Percentiles rank a stretch among this genome's conserved stretches.
These are phyloP conservation scores for Ceratobasidium sp. DNA, from an alignment of 1,284 basidiomycete species.

Conservation along the genomic window DNA sequence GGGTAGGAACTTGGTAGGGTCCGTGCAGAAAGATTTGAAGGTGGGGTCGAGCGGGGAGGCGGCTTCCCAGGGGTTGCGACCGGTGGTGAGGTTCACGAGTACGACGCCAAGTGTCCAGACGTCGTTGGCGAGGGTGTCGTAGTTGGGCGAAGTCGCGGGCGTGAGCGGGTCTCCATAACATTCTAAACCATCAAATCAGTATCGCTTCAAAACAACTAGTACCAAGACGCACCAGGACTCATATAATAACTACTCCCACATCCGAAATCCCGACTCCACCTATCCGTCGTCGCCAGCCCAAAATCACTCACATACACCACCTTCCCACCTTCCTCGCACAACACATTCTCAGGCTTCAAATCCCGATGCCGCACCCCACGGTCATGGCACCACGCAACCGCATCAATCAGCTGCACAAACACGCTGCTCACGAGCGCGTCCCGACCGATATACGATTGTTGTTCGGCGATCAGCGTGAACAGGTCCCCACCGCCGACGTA, in stretches of 20 bases:
- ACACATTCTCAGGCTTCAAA: constrained; percentile 97
- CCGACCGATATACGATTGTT: constrained; percentile 43
- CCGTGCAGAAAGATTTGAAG: constrained; percentile 39
- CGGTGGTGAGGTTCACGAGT: constrained; percentile 91
- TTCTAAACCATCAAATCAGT: constrained; percentile 10
- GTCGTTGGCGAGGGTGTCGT: constrained; percentile 77
- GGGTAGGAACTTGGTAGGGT: constrained; percentile 44
- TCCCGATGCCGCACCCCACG: constrained; percentile 92
- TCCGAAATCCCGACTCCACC: constrained; percentile 89
- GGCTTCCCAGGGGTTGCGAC: constrained; percentile 90
- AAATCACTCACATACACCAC: constrained; percentile 95
- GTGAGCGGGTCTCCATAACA: constrained; percentile 18
- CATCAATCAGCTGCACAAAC: constrained; percentile 47
- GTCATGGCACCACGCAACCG: constrained; percentile 46
- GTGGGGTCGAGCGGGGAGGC: constrained; percentile 80
- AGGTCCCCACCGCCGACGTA: constrained; percentile 48
- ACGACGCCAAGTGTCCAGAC: constrained; percentile 96
- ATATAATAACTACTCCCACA: constrained; percentile 98
- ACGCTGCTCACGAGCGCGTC: constrained; percentile 35
- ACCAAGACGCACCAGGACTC: constrained; percentile 78
- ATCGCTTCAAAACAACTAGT: neutral
- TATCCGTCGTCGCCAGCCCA: constrained; percentile 94
- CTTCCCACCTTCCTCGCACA: constrained; percentile 76
- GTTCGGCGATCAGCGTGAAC: constrained; percentile 47
- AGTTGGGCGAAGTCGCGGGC: constrained; percentile 66